Percentiles rank a stretch among this genome's conserved stretches.
Conservation (phyloP, 2,329 filamentous ascomycete genomes). For the Cladobotryum mycophilum region DNA sequence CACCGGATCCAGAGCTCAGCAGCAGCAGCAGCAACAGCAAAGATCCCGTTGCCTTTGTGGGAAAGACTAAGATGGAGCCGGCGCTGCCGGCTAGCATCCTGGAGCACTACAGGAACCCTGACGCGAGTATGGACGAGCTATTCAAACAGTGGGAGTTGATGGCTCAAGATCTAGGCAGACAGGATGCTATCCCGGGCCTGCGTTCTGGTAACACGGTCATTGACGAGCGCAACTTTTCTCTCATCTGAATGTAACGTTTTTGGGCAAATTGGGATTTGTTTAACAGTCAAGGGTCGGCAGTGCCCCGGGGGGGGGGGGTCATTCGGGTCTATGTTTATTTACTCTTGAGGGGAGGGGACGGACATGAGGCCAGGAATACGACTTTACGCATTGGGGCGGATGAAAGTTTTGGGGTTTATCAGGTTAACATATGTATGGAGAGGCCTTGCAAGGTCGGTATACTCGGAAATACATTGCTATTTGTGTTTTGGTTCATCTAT, state of each 20-base stretch:
- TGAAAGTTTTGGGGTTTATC: conserved; percentile 1
- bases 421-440: conserved; percentile 3
- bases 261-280: too few species aligned
- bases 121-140: conserved; percentile 23
- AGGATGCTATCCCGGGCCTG: conserved; percentile 28
- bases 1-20: conserved; percentile 18
- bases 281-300: too few species aligned
- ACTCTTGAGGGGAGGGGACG: too few species aligned
- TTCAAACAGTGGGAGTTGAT: conserved; percentile 32
- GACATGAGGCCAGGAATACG: neutral
- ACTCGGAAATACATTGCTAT: conserved; percentile 4
- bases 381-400: conserved; percentile 7
- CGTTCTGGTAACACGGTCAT: conserved; percentile 34
- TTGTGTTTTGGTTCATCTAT: neutral
- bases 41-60: neutral
- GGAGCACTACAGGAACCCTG: conserved; percentile 7
- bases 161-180: conserved; percentile 31
- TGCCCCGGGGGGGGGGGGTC: too few species aligned
- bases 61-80: conserved; percentile 2
- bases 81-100: conserved; percentile 3
- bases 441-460: conserved; percentile 1
- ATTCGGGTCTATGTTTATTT: too few species aligned
- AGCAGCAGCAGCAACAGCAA: neutral
- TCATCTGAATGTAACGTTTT: conserved; percentile 6
- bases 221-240: conserved; percentile 32